A percentile compares a stretch with the other conserved stretches of the same genome.
phyloP scores from a whole-genome alignment of 345 rosid genomes.

The Aegle marmelos region DNA sequence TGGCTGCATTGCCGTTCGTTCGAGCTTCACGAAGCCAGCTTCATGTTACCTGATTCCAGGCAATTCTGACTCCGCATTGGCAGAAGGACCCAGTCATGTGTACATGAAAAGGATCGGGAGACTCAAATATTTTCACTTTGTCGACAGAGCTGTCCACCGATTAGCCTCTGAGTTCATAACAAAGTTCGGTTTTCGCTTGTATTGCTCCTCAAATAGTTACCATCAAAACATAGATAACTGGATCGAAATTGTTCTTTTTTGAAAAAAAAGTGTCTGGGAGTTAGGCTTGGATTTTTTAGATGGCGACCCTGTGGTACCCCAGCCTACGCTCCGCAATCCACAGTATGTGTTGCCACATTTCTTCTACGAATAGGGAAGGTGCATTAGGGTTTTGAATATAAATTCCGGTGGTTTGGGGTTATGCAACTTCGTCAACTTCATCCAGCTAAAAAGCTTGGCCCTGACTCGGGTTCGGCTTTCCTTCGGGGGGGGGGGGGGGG shows the following conservation, averaged over 20 bases:
- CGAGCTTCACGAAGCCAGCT: not conserved
- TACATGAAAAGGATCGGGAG: not conserved
- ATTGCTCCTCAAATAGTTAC: not conserved
- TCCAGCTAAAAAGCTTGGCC: not conserved
- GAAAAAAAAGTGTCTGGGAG: not conserved
- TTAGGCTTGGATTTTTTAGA: conserved; percentile 3
- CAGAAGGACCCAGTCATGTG: not conserved
- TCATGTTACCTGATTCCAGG: not conserved
- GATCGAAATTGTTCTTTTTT: not conserved
- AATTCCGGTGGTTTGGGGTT: not conserved
- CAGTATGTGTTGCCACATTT: conserved; percentile 5
- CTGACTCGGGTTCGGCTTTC: not conserved
- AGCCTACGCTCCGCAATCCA: not conserved
- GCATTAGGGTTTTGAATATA: not conserved
- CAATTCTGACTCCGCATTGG: not conserved
- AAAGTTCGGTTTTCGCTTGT: not conserved
- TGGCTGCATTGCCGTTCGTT: not conserved
- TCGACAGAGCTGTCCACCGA: not conserved
- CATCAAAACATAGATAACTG: not conserved
- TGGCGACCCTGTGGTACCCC: not conserved
- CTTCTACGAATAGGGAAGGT: not conserved
- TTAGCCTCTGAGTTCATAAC: not conserved
- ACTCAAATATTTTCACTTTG: not conserved
- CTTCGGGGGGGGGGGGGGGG: too few relatives aligned
- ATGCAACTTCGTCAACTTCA: not conserved